Base-by-base conservation (phyloP, 495 filamentous ascomycete species). In the Neurospora sp. region DNA sequence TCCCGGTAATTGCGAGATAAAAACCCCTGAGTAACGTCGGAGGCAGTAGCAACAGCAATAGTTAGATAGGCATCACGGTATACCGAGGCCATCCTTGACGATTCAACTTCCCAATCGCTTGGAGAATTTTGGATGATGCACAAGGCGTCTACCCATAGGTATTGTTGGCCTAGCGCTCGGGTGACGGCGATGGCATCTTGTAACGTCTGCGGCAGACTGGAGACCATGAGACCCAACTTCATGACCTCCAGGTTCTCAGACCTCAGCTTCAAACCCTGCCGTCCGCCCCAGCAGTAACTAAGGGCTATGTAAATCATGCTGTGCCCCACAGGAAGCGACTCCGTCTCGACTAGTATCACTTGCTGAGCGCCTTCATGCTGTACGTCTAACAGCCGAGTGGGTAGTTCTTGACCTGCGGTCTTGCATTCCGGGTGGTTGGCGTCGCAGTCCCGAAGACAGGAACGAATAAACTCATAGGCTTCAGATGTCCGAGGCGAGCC, bases 101-200 rank as follows among this genome's bases (percentile, higher is more conserved):
- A 73, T 45, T 75, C 73, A 6, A 70, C n/a, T 69, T 73, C 40
- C 73, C 73, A 73, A 39, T 75, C 71, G 9, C 13, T 34, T 62
- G 54, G 54, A 17, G 54, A 69, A 15, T 73, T 17, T 70, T 73
- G 72, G 39, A 73, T 73, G 62, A 73, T 73, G 62, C 72, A 73
- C 7, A 73, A 38, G 13, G 59, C 59, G 19, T 73, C 72, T 4
- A 73, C 37, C 72, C 72, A 73, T 38, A 73, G 31, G 34, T 37
- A 73, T 0, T 36, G 72, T 42, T 69, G 38, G 8, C 39, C 37
- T 7, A 73, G 39, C 34, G 8, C 3, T 28, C 72, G 36, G 28
- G 72, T 70, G 4, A 70, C 31, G 34, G 48, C 5, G 3, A 73
- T 28, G 24, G 72, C 72, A 43, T 73, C 72, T 36, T 43, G 72